Evolutionary conservation across 163 green algal species (phyloP).

Genomic region (Scenedesmus sp.): DNA sequence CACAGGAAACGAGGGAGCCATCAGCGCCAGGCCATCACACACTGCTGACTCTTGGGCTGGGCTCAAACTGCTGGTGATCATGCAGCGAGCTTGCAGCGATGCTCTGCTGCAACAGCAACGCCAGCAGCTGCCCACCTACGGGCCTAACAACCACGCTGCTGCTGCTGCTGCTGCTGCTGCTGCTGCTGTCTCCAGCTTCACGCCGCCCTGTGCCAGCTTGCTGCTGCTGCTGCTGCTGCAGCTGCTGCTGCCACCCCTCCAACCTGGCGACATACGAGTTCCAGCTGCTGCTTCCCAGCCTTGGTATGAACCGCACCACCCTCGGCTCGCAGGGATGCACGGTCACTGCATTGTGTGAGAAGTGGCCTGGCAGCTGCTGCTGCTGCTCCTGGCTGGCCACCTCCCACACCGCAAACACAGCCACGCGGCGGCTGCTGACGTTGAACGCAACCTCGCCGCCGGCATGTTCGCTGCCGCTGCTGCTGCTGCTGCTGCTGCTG

Average conservation of each 20-base stretch:
- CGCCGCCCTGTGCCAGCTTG: too few species aligned
- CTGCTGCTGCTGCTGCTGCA: background rate
- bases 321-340: constrained; percentile 47
- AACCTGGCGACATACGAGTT: background rate
- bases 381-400: background rate
- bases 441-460: constrained; percentile 20
- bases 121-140: background rate
- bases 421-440: constrained; percentile 5
- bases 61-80: constrained; percentile 47
- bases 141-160: background rate
- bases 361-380: constrained; percentile 27
- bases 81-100: constrained; percentile 33
- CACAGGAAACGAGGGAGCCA: too few species aligned
- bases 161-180: background rate
- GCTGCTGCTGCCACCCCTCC: too few species aligned
- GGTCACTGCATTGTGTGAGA: constrained; percentile 45
- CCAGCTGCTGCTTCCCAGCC: background rate
- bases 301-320: constrained; percentile 15
- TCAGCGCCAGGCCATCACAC: too few species aligned
- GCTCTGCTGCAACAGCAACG: background rate
- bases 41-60: background rate
- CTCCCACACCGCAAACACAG: constrained; percentile 36
- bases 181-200: background rate
- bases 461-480: too few species aligned
- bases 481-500: background rate